A percentile compares a stretch with the other conserved stretches of the same genome.
Evolutionary conservation across 2,329 filamentous ascomycete genomes (phyloP).

Genomic region (Fusarium poae): DNA sequence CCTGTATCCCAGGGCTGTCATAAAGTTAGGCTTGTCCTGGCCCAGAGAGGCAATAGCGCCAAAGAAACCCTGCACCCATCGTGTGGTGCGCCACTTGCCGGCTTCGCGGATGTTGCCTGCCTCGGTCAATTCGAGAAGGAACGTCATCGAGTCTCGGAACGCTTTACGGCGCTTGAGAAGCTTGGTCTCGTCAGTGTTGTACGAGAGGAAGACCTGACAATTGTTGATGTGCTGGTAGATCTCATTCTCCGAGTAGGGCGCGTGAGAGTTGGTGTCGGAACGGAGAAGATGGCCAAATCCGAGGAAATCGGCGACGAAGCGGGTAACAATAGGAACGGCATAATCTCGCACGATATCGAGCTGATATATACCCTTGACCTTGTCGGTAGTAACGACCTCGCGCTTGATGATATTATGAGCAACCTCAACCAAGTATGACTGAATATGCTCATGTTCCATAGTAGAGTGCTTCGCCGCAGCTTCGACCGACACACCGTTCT

Average conservation of each 20-base stretch:
- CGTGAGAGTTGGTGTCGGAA: slow-evolving; percentile 9
- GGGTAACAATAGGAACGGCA: slow-evolving; percentile 42
- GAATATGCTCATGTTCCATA: slow-evolving; percentile 2
- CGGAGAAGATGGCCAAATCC: slow-evolving; percentile 36
- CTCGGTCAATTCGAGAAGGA: slow-evolving; percentile 26
- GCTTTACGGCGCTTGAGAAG: slow-evolving; percentile 37
- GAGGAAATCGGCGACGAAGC: slow-evolving; percentile 43
- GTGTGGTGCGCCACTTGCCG: slow-evolving; percentile 1
- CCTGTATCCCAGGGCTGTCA: background rate
- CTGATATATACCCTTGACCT: slow-evolving; percentile 18
- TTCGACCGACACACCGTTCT: background rate
- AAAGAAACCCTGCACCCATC: background rate
- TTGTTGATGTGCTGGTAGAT: slow-evolving; percentile 48
- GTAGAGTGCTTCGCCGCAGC: background rate
- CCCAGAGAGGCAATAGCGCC: background rate
- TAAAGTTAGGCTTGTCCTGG: background rate
- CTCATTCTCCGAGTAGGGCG: slow-evolving; percentile 37
- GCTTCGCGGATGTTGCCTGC: slow-evolving; percentile 35
- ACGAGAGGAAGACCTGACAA: slow-evolving; percentile 44
- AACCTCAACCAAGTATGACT: background rate
- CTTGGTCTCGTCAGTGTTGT: slow-evolving; percentile 46
- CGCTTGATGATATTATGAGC: slow-evolving; percentile 1
- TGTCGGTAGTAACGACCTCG: background rate
- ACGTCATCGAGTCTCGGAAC: slow-evolving; percentile 38
- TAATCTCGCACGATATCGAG: slow-evolving; percentile 42